phyloP scores from a whole-genome alignment of 2,329 filamentous ascomycete species.

The Dendrostoma leiphaemia region DNA sequence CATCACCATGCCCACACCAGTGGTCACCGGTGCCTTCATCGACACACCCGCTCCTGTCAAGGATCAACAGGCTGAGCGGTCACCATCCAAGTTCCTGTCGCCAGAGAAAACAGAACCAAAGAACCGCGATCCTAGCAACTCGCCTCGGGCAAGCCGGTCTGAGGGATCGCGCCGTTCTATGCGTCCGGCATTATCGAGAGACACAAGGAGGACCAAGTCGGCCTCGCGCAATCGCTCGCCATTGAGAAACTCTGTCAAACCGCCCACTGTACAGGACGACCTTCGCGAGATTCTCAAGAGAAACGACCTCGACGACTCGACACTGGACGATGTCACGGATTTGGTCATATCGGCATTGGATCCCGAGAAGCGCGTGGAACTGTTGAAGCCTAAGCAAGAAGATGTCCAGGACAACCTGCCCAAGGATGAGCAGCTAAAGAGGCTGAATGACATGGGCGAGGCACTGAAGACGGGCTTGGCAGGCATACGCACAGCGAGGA shows the following conservation, averaged over 20 bases:
- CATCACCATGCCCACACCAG: conserved; percentile 50
- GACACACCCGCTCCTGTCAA: conserved; percentile 52
- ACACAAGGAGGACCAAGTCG: conserved; percentile 36
- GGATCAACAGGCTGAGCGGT: conserved; percentile 30
- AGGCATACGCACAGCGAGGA: conserved; percentile 53
- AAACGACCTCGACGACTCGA: conserved; percentile 58
- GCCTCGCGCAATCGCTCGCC: conserved; percentile 43
- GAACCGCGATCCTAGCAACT: conserved; percentile 9
- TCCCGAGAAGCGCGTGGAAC: conserved; percentile 26
- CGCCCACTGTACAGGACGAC: conserved; percentile 55
- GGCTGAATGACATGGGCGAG: conserved; percentile 50
- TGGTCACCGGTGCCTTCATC: conserved; percentile 53
- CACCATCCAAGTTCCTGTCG: conserved; percentile 1
- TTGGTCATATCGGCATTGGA: conserved; percentile 36
- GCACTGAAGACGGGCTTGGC: conserved; percentile 49
- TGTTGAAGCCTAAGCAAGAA: conserved; percentile 22
- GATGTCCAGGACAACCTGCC: conserved; percentile 23
- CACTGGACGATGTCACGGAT: conserved; percentile 56
- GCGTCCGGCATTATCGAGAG: conserved; percentile 27
- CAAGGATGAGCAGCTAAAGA: conserved; percentile 40
- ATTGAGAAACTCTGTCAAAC: conserved; percentile 52
- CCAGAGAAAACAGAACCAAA: background rate
- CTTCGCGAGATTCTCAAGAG: conserved; percentile 49
- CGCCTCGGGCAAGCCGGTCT: conserved; percentile 13
- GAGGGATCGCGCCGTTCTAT: conserved; percentile 19